Evolutionary conservation across 83 land plant species (phyloP).

Genomic region (Isoetes engelmannii): DNA sequence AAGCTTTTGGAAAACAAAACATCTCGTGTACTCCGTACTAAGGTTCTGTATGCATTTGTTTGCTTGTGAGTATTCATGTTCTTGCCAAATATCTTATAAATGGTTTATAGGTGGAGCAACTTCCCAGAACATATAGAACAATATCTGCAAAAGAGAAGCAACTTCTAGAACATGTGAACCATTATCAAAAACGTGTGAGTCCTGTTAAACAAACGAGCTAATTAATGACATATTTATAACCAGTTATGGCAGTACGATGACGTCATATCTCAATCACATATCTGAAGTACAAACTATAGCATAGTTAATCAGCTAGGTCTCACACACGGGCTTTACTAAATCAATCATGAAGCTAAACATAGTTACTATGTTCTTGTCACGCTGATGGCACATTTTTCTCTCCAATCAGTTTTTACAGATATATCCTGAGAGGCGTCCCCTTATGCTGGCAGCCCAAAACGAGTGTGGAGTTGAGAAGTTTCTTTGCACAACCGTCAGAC

Average conservation of each 20-base stretch:
- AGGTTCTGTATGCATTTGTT: background rate
- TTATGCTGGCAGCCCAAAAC: conserved; percentile 17
- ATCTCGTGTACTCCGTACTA: conserved; percentile 7
- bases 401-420: conserved; percentile 25
- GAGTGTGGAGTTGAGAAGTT: conserved; percentile 32
- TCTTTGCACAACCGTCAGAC: conserved; percentile 29
- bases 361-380: background rate
- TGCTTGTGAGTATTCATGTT: background rate
- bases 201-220: background rate
- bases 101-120: conserved; percentile 19
- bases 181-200: conserved; percentile 26
- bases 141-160: conserved; percentile 19
- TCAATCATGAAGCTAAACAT: background rate
- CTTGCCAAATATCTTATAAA: background rate
- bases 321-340: no score
- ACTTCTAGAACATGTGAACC: conserved; percentile 26
- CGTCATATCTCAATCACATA: no score
- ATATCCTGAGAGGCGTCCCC: conserved; percentile 26
- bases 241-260: no score
- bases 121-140: conserved; percentile 26
- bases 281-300: no score
- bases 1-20: conserved; percentile 14
- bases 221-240: no score
- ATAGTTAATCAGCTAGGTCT: no score
- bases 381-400: background rate